Evolutionary conservation across 148 eudicot genomes (phyloP).

Genomic region (Rhododendron kiyosumense): DNA sequence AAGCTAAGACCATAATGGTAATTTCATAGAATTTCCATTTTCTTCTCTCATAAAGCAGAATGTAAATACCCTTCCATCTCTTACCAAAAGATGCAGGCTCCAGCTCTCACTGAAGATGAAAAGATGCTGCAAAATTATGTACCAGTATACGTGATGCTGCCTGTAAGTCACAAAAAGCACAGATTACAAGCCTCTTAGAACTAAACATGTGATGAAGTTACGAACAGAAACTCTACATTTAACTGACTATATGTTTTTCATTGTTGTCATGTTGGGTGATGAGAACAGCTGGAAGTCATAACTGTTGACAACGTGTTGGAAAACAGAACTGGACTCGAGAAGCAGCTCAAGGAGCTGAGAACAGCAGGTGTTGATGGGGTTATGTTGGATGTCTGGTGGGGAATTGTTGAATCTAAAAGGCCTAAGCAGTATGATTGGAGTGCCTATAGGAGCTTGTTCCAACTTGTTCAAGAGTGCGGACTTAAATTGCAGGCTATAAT

Average conservation of each 20-base stretch:
- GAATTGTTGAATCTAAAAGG: slow-evolving; percentile 67
- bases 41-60: slow-evolving; percentile 7
- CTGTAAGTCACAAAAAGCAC: slow-evolving; percentile 33
- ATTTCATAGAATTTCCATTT: not conserved
- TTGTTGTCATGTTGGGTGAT: not conserved
- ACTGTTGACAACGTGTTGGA: slow-evolving; percentile 41
- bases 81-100: slow-evolving; percentile 32
- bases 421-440: slow-evolving; percentile 71
- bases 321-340: slow-evolving; percentile 34
- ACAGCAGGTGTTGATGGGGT: slow-evolving; percentile 68
- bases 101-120: slow-evolving; percentile 23
- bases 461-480: slow-evolving; percentile 44
- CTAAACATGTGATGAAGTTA: not conserved
- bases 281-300: slow-evolving; percentile 49
- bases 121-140: slow-evolving; percentile 63
- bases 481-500: slow-evolving; percentile 61
- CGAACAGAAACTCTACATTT: not conserved
- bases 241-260: not conserved
- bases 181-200: not conserved
- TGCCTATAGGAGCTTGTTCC: slow-evolving; percentile 61
- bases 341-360: slow-evolving; percentile 50
- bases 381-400: slow-evolving; percentile 97
- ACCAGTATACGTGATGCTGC: slow-evolving; percentile 80
- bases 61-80: not conserved
- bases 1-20: not conserved